Base-by-base conservation (phyloP, 1,284 basidiomycete species). In the Trametes versicolor region DNA sequence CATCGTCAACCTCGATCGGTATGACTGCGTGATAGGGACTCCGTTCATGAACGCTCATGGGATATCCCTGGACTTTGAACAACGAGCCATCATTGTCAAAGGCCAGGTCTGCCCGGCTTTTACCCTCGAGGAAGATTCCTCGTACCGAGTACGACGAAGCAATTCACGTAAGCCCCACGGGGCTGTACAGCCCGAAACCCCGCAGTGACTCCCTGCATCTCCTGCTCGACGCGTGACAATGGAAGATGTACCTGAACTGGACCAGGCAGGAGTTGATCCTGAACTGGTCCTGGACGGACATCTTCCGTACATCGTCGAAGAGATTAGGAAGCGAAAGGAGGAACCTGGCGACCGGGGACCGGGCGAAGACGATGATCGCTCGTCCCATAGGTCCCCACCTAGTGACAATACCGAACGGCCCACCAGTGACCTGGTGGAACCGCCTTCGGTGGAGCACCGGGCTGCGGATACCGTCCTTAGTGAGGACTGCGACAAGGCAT, bases 1-100 rank as follows among this genome's bases (percentile, higher is more conserved):
- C 62, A 62, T 77, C 3, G 71, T 71, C 0, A 77, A 79, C 57
- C 32, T 78, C 2, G 75, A 76, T 53, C 56, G 69, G 2, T 78
- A 78, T 56, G 75, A 78, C 54, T 50, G 67, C 0, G 68, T 79
- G 0, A 58, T 78, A 5, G 75, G 76, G 1, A 74, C 74, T 1
- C 71, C 72, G n/a, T 78, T 76, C 65, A 70, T 77, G 59, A 56
- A 54, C 13, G 45, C 67, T 23, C 63, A 74, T 43, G 65, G 69
- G 10, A 68, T 76, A 0, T 19, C 63, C 8, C 55, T 77, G 6
- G 73, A 76, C 54, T 74, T 78, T 47, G 55, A 70, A 27, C 45
- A 58, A 10, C 27, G 66, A 32, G 47, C 9, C 4, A 66, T 71
- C 43, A 21, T 27, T 5, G 32, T 64, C 17, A 29, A 36, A 9